Evolutionary conservation across 768 basidiomycete genomes (phyloP), one percentile per base, ranked within the genome.

Genomic region (Clathrus columnatus): DNA sequence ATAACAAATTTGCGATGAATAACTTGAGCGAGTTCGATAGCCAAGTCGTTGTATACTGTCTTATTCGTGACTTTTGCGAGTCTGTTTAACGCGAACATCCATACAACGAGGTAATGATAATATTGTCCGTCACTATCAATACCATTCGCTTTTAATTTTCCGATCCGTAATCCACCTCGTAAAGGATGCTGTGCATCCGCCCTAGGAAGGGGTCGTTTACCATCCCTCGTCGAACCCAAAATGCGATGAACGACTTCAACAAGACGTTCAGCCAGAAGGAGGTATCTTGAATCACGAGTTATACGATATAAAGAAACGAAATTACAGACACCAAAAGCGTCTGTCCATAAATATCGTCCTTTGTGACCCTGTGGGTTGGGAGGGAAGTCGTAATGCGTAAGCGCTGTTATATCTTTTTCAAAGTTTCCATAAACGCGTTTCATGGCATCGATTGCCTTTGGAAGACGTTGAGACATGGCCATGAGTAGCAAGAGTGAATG

Each of bases 21-120:
- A n/a, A 63, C 63, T 45, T 61, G 50, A 29, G 62, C 66, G 24
- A 68, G 62, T 48, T 62, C 58, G 55, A 67, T 57, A 1, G 64
- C 64, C 21, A 62, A 60, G 26, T 64, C 61, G 59, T 67, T 66
- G 58, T 66, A 68, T 24, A 42, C 49, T 27, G 46, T 44, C 29
- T 64, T 62, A n/a, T 62, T 53, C 20, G 64, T 51, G 17, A 61
- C 65, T 41, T 59, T 50, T 45, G 61, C 48, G 56, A 67, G 57
- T 21, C 68, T 60, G 54, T 69, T 65, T 29, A 68, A 62, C 28
- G 68, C 68, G 58, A 69, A 67, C 67, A 68, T 69, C 67, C 64
- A 68, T 11, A 68, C 28, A 10, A 64, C 65, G 43, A 65, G 64
- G 49, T 68, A 66, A 53, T 65, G 66, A 56, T 63, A 61, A 56